Base-by-base conservation (phyloP, 345 rosid species). In the Gynandropsis gynandra region DNA sequence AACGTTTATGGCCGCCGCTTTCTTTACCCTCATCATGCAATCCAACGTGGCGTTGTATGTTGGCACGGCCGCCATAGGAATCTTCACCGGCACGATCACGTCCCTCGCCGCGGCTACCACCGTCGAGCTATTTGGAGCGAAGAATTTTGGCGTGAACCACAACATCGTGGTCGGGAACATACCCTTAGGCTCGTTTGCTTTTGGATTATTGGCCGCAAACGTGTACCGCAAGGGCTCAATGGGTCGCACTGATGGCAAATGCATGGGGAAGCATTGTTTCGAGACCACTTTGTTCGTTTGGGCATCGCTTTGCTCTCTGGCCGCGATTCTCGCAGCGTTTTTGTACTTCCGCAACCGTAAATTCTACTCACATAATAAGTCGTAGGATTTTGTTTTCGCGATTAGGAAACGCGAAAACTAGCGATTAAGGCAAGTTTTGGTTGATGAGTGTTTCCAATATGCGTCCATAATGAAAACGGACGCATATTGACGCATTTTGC, bases 71-170 rank as follows among this genome's bases (percentile, higher is more conserved):
- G 27, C 75, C 4, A 82, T 92, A 4, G 89, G 93, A 0, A 33
- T 81, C 1, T 80, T 78, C 42, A 77, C 82, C 0, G 96, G 98
- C 1, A 83, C 95, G n/a, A 80, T 92, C 50, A 74, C 82, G 2
- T 77, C 96, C 36, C 70, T 87, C 13, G 50, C 98, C 0, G 93
- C 82, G 4, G 52, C 89, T 10, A 71, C 75, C 57, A 92, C 96
- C 1, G 56, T 82, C 0, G 89, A 87, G 55, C 75, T 92, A 9
- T 92, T 92, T 42, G 98, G 98, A 33, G 64, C 74, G 1, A 73
- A 76, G 27, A 66, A 80, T 33, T 87, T 92, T 47, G 62, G 86
- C 6, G 77, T 92, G n/a, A 92, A 92, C 66, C 98, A 92, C 29
- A 92, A 92, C 53, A 59, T 92, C 0, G 69, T 92, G 39, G 86